Evolutionary conservation across 1,284 basidiomycete genomes (phyloP), one percentile per base, ranked within the genome.

Genomic region (Ganoderma lucidum): DNA sequence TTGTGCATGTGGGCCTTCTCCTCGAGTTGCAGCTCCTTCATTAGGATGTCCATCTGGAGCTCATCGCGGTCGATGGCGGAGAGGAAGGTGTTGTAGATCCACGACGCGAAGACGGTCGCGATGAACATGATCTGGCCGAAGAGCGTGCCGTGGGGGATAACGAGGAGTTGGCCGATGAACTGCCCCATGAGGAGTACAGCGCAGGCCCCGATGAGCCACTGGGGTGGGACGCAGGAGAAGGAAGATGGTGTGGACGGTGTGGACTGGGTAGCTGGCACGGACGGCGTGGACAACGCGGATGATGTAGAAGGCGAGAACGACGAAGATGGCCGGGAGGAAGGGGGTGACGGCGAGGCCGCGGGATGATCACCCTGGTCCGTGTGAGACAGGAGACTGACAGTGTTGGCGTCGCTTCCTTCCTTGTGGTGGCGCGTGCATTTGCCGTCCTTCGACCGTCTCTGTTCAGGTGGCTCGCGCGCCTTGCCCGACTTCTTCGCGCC

Each of bases 71-170:
- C 66, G 39, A 66, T 41, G 17, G 65, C 61, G 12, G 69, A 56
- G 28, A 70, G 58, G 65, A 62, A 70, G 30, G 69, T 67, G 63
- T 67, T 70, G 63, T 70, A 63, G 28, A 53, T 32, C 59, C 63
- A 64, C n/a, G 63, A 67, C 10, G 67, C 63, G 17, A 35, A 59
- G 48, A 70, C 63, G 2, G 69, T 64, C 23, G 45, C 58, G 35
- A 70, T 39, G 32, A 70, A 70, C 59, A 67, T 64, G 39, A 70
- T 45, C 65, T 70, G 62, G 1, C 67, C 61, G 28, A 62, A 66
- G 44, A 60, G 53, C 4, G 39, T 37, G 12, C 55, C 59, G 44
- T 66, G 65, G 1, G 65, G 65, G 58, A 66, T 58, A 15, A 53
- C 23, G 58, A 66, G 65, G 42, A 66, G 45, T 35, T 66, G 65